A percentile compares a stretch with the other conserved stretches of the same genome.
Conservation (phyloP, 192 early-diverging fungal species). For the Entomortierella parvispora region DNA sequence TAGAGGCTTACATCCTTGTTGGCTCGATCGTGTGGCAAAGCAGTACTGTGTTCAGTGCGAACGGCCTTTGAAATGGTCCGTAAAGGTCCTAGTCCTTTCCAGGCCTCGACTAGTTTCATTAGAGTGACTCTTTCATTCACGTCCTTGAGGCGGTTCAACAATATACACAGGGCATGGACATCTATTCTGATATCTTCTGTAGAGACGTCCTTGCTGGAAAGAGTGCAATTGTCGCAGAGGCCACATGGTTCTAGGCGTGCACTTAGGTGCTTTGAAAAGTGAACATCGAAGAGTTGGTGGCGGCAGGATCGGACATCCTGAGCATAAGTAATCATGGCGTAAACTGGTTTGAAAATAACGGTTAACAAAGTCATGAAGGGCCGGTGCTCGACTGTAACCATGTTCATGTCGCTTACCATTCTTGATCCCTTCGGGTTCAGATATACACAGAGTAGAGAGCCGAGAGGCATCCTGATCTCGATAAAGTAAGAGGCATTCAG, state of each 20-base stretch:
- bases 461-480: conserved; percentile 70
- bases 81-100: conserved; percentile 52
- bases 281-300: conserved; percentile 65
- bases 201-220: conserved; percentile 27
- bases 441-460: conserved; percentile 68
- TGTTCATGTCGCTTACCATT: conserved; percentile 50
- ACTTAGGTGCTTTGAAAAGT: conserved; percentile 58
- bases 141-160: conserved; percentile 34
- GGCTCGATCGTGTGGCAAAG: conserved; percentile 30
- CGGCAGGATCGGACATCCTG: conserved; percentile 71
- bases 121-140: conserved; percentile 60
- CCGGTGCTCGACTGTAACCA: not conserved
- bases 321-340: conserved; percentile 70
- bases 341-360: conserved; percentile 43
- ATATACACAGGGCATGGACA: conserved; percentile 38
- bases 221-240: conserved; percentile 60
- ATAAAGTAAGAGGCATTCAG: conserved; percentile 77
- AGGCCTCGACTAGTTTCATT: conserved; percentile 57
- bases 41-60: conserved; percentile 34
- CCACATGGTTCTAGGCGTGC: conserved; percentile 41
- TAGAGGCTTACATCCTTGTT: conserved; percentile 35
- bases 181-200: conserved; percentile 60
- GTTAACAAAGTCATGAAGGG: not conserved
- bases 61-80: conserved; percentile 47
- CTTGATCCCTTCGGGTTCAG: conserved; percentile 64